A percentile compares a stretch with the other conserved stretches of the same genome.
phyloP scores from a whole-genome alignment of 106 monocot genomes.

The Acorus calamus region DNA sequence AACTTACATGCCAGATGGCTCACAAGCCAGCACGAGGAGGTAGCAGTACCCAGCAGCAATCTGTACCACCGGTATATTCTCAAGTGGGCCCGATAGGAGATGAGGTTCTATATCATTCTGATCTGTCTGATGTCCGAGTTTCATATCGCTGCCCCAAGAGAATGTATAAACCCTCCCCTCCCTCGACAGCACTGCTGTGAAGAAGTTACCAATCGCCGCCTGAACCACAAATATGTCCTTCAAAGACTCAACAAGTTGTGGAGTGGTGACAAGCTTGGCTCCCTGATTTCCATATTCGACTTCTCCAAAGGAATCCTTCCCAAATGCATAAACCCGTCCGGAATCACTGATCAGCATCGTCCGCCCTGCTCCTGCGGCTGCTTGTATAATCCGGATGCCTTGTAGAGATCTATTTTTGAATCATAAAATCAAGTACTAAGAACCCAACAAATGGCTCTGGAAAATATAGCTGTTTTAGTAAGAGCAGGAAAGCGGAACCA shows the following conservation, averaged over 20 bases:
- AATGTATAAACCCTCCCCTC: constrained; percentile 93
- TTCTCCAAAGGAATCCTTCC: constrained; percentile 92
- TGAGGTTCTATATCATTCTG: constrained; percentile 63
- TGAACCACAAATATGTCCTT: constrained; percentile 82
- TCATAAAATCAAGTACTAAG: no score
- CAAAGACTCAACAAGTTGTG: constrained; percentile 71
- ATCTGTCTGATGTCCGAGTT: constrained; percentile 85
- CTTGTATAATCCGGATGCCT: constrained; percentile 93
- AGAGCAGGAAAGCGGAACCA: no score
- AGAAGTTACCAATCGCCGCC: constrained; percentile 93
- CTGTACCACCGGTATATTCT: constrained; percentile 83
- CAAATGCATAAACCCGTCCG: constrained; percentile 83
- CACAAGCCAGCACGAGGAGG: constrained; percentile 68
- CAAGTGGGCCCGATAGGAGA: constrained; percentile 61
- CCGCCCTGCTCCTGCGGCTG: constrained; percentile 75
- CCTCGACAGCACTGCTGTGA: constrained; percentile 88
- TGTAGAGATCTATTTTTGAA: constrained; percentile 51
- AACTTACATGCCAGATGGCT: constrained; percentile 94
- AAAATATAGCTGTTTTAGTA: no score
- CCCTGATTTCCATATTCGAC: constrained; percentile 64
- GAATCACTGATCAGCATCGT: constrained; percentile 96
- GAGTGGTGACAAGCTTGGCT: constrained; percentile 50
- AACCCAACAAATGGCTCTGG: no score
- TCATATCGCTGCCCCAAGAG: constrained; percentile 83
- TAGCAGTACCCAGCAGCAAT: constrained; percentile 99